Evolutionary conservation across 345 rosid species (phyloP).

Genomic region (Citrus australasica): DNA sequence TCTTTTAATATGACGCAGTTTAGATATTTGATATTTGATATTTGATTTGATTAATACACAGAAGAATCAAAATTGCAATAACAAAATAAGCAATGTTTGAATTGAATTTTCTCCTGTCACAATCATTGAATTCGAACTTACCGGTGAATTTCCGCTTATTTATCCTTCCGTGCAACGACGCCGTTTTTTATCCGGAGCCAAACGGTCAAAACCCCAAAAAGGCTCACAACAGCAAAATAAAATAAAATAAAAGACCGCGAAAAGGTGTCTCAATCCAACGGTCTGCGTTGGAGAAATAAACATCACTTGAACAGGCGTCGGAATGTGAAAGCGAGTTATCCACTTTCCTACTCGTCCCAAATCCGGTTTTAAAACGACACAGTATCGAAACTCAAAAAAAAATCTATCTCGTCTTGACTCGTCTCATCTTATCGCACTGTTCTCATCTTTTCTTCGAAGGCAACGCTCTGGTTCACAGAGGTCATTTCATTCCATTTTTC

Average conservation of each 20-base stretch:
- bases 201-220: not conserved
- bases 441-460: not conserved
- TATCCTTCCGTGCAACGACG: not conserved
- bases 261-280: not conserved
- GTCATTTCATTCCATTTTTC: not conserved
- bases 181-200: not conserved
- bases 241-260: not conserved
- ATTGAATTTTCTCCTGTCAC: not conserved
- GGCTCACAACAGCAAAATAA: not conserved
- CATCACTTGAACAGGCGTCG: not conserved
- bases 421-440: not conserved
- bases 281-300: not conserved
- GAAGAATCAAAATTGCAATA: not conserved
- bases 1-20: too few relatives aligned
- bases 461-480: not conserved
- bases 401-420: not conserved
- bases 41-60: not conserved
- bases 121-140: not conserved
- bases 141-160: not conserved
- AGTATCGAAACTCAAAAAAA: not conserved
- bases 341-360: not conserved
- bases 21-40: not conserved
- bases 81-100: not conserved
- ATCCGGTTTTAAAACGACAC: too few relatives aligned
- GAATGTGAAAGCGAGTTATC: not conserved